Conservation (phyloP, 2,329 filamentous ascomycete genomes). For the Fusarium buxicola region DNA sequence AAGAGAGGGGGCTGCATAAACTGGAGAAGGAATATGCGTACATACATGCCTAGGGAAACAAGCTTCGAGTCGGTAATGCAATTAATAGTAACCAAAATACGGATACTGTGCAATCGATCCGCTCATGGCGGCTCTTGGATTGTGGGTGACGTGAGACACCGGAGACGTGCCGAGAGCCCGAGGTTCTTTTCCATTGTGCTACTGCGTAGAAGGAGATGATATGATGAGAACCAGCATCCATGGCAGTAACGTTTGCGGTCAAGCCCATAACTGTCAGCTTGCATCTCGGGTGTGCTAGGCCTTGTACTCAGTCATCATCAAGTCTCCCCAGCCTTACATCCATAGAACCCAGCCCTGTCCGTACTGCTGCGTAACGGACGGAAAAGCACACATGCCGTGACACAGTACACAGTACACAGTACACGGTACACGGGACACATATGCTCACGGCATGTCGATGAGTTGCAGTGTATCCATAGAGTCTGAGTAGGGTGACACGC, state of each 20-base stretch:
- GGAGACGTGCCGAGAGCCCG: slow-evolving; percentile 8
- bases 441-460: no score
- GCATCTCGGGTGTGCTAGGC: slow-evolving; percentile 6
- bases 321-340: slow-evolving; percentile 11
- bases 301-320: slow-evolving; percentile 19
- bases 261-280: slow-evolving; percentile 21
- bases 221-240: slow-evolving; percentile 3
- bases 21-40: slow-evolving; percentile 22
- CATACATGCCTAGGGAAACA: no score
- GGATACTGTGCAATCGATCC: slow-evolving; percentile 18
- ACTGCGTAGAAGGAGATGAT: slow-evolving; percentile 7
- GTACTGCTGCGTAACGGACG: slow-evolving; percentile 22
- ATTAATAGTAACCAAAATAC: slow-evolving; percentile 27
- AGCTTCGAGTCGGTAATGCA: slow-evolving; percentile 8
- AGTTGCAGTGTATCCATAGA: no score
- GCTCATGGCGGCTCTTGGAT: slow-evolving; percentile 10
- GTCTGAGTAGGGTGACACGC: no score
- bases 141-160: slow-evolving; percentile 37
- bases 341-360: slow-evolving; percentile 18
- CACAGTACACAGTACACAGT: slow-evolving; percentile 24
- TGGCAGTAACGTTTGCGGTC: slow-evolving; percentile 18
- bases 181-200: slow-evolving; percentile 14
- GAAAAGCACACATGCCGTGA: slow-evolving; percentile 27
- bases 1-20: slow-evolving; percentile 33
- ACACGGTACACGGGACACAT: slow-evolving; percentile 3